A percentile compares a stretch with the other conserved stretches of the same genome.
phyloP scores from a whole-genome alignment of 2,329 filamentous ascomycete species.

The Ilyonectria robusta region DNA sequence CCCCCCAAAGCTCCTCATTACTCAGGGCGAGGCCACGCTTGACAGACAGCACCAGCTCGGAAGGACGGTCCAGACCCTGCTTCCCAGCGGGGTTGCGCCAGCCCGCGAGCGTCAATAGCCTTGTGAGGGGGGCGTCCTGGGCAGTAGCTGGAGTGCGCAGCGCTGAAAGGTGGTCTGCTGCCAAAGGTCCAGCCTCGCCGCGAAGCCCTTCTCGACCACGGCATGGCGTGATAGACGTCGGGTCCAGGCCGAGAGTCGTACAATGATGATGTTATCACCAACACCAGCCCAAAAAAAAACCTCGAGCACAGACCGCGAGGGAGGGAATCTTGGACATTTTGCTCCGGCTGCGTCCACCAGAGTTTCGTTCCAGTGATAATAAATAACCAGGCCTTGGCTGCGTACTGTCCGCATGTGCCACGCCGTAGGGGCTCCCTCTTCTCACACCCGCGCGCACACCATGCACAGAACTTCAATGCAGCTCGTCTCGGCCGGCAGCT shows the following conservation, averaged over 20 bases:
- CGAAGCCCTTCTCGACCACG: neutral
- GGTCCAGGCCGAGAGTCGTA: neutral
- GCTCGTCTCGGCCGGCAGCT: neutral
- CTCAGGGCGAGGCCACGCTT: neutral
- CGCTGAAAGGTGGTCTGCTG: no score
- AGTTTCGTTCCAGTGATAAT: constrained; percentile 1
- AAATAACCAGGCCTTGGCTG: neutral
- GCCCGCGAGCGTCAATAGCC: neutral
- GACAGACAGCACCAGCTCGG: neutral
- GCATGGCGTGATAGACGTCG: neutral
- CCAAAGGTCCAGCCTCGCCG: neutral
- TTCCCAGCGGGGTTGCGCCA: neutral
- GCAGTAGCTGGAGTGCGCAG: no score
- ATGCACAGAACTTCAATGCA: neutral
- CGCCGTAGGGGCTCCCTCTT: no score
- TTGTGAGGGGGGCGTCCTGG: no score
- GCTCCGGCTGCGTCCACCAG: neutral
- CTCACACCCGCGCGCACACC: neutral
- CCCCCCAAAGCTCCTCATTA: neutral
- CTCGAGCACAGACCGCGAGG: neutral
- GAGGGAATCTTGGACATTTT: neutral
- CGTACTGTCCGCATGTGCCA: no score
- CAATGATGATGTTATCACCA: neutral
- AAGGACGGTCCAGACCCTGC: neutral
- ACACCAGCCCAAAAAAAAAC: neutral